A percentile compares a stretch with the other conserved stretches of the same genome.
These are phyloP conservation scores for Gossypium davidsonii DNA, from an alignment of 441 rosid genomes.

Conservation along the genomic window DNA sequence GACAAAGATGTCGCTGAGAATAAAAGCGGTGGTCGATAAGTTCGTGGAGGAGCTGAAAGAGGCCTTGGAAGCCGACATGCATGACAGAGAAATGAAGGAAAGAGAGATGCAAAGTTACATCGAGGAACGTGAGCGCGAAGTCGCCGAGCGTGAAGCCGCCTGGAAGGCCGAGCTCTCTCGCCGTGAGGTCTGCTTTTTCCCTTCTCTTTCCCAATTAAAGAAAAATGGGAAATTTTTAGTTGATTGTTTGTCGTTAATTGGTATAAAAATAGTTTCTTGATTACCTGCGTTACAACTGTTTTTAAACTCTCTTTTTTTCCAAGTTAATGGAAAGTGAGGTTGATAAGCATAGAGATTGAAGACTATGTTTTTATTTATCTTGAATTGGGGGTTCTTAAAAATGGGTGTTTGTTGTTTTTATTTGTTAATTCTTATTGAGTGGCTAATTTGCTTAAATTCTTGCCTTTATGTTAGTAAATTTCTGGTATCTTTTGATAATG, in stretches of 20 bases:
- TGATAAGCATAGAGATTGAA: too few relatives aligned
- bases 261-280: not conserved
- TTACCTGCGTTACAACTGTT: not conserved
- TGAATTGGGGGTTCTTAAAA: not conserved
- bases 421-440: not conserved
- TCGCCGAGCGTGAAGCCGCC: constrained; percentile 96
- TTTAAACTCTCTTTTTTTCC: not conserved
- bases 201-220: not conserved
- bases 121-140: constrained; percentile 98
- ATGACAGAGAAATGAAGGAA: constrained; percentile 93
- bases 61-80: constrained; percentile 90
- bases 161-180: constrained; percentile 99
- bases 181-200: constrained; percentile 54
- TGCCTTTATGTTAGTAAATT: not conserved
- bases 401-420: not conserved
- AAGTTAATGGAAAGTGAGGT: not conserved
- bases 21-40: constrained; percentile 86
- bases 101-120: constrained; percentile 99
- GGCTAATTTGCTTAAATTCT: constrained; percentile 5
- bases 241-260: not conserved
- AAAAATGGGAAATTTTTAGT: not conserved
- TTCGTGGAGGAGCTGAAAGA: constrained; percentile 94
- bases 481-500: not conserved
- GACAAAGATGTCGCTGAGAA: constrained; percentile 68
- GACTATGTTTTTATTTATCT: too few relatives aligned